Evolutionary conservation across 768 basidiomycete species (phyloP), one percentile per base, ranked within the genome.

Genomic region (Mycena galericulata): DNA sequence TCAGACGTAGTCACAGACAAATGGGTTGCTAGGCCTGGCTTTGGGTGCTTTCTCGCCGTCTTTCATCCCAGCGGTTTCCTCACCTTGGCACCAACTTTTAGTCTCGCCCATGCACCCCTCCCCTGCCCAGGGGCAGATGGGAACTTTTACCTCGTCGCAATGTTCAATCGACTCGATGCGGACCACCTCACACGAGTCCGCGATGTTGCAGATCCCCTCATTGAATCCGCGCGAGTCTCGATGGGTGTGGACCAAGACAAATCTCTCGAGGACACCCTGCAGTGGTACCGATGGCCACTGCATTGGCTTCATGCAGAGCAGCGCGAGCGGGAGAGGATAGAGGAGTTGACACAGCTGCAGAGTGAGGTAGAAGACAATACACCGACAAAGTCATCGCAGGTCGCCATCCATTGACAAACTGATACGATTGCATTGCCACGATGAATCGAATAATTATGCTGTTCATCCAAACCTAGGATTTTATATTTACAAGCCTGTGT

Each of bases 311-410:
- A 50, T 50, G 47, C 27, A 62, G 74, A 55, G 34, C 34, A 59
- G 29, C 47, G 58, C 32, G 54, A 68, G 46, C n/a, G 61, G 43
- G 71, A 57, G 71, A 54, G 47, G 63, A 68, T 24, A 45, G 17
- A 45, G 22, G 43, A 50, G 29, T 50, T 50, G 29, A 29, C 49
- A 17, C 49, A 29, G 49, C 7, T 29, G 49, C 49, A 50, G 49
- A 50, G 10, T 29, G 49, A 50, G 30, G 29, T 29, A 29, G 14
- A 29, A 20, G 29, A 32, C 49, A 50, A 29, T 50, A 29, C 4
- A 50, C 29, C 49, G 49, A 50, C 49, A 20, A 20, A 26, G 49
- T 29, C 49, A 50, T 29, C 49, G 29, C 49, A 30, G 49, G 49
- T 50, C 29, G 29, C 49, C 29, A 29, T 50, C 24, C 54, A 66